Conservation (phyloP, 768 basidiomycete genomes). For the Asterophora lycoperdoides region DNA sequence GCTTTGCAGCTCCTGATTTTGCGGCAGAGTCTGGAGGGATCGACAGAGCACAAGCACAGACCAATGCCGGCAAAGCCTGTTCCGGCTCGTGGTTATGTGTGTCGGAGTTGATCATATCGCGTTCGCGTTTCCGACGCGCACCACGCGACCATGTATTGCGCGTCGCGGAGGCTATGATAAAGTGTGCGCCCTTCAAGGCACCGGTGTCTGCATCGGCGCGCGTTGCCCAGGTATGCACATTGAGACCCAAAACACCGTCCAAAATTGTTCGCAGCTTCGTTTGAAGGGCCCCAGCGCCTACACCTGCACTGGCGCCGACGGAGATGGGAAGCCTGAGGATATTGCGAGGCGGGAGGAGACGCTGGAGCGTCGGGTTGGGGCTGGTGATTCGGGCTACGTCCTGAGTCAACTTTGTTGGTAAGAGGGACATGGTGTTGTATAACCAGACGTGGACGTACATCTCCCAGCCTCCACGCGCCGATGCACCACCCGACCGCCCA, state of each 20-base stretch:
- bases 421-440: too few relatives aligned
- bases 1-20: too few relatives aligned
- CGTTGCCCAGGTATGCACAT: not conserved
- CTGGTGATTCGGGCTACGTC: conserved; percentile 31
- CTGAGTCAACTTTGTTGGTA: conserved; percentile 16
- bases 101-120: conserved; percentile 5
- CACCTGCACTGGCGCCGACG: conserved; percentile 4
- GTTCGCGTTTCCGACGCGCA: conserved; percentile 48
- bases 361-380: conserved; percentile 40
- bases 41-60: conserved; percentile 1
- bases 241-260: conserved; percentile 1
- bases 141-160: conserved; percentile 67
- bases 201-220: not conserved
- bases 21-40: too few relatives aligned
- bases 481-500: conserved; percentile 94
- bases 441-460: conserved; percentile 59
- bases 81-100: not conserved
- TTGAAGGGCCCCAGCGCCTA: conserved; percentile 15
- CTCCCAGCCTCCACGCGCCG: conserved; percentile 57
- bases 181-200: not conserved
- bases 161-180: conserved; percentile 24
- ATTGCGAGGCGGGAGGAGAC: conserved; percentile 56
- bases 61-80: conserved; percentile 4
- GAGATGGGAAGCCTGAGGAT: conserved; percentile 42
- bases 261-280: conserved; percentile 24